A percentile compares a stretch with the other conserved stretches of the same genome.
Conservation (phyloP, 73 alveolate species). For the Paramecium pentaurelia region DNA sequence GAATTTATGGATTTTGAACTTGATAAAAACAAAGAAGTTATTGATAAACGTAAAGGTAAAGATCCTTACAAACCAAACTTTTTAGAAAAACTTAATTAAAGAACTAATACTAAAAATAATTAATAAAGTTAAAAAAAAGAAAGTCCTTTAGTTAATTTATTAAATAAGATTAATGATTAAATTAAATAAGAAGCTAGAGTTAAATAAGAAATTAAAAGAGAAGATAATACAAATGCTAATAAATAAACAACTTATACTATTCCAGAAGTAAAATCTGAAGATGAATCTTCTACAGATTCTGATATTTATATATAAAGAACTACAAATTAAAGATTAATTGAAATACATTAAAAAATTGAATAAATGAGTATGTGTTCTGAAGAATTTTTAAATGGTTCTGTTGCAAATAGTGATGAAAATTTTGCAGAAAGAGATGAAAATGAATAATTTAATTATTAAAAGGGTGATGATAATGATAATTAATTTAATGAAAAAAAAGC, state of each 20-base stretch:
- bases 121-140: neutral
- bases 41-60: conserved; percentile 1
- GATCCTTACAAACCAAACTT: neutral
- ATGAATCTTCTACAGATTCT: neutral
- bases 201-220: neutral
- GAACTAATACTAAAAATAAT: conserved; percentile 19
- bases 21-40: neutral
- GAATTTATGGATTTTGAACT: conserved; percentile 31
- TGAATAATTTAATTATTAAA: neutral
- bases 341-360: neutral
- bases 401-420: neutral
- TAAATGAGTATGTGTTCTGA: conserved; percentile 31
- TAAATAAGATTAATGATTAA: neutral
- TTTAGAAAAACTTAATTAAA: neutral
- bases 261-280: neutral
- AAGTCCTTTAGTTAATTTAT: neutral
- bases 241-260: neutral
- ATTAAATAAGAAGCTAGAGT: neutral
- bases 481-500: neutral
- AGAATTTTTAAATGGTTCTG: neutral
- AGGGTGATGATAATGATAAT: neutral
- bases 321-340: neutral
- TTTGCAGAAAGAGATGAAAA: neutral
- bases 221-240: neutral
- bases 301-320: neutral